phyloP scores from a whole-genome alignment of 2,329 filamentous ascomycete genomes.

The Fusarium beomiforme region DNA sequence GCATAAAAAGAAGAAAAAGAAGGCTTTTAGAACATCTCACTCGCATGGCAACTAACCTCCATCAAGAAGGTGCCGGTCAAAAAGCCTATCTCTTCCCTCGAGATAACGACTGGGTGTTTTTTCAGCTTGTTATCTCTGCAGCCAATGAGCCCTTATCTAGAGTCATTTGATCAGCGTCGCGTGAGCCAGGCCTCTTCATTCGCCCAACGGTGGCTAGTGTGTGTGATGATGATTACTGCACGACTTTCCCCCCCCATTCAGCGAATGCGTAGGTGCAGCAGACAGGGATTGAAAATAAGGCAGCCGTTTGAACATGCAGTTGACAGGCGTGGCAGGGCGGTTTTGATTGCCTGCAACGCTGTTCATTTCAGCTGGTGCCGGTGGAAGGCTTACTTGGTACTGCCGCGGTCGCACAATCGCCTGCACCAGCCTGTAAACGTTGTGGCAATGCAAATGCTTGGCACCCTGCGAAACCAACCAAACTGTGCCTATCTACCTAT shows the following conservation, averaged over 20 bases:
- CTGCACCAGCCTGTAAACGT: not conserved
- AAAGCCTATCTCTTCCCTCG: not conserved
- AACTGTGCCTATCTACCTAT: not conserved
- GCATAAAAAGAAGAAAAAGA: not conserved
- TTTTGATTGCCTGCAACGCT: not conserved
- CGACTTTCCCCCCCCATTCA: not conserved
- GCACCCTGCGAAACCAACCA: not conserved
- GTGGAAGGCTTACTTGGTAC: not conserved
- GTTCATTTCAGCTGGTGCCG: not conserved
- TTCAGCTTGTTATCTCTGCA: not conserved
- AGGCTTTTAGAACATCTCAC: not conserved
- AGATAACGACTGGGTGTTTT: not conserved
- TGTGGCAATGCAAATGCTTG: slow-evolving; percentile 3
- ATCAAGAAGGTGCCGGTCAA: slow-evolving; percentile 1
- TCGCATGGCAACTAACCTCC: not conserved
- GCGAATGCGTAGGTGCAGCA: not conserved
- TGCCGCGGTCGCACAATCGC: not conserved
- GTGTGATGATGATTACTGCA: not conserved
- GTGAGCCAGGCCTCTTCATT: not conserved
- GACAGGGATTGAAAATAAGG: slow-evolving; percentile 1
- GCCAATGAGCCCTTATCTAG: not conserved
- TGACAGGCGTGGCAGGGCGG: not conserved
- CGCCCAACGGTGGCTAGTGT: not conserved
- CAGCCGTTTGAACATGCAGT: not conserved
- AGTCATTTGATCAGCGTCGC: not conserved